Evolutionary conservation across 2,329 filamentous ascomycete species (phyloP).

Genomic region (Pseudogymnoascus sp.): DNA sequence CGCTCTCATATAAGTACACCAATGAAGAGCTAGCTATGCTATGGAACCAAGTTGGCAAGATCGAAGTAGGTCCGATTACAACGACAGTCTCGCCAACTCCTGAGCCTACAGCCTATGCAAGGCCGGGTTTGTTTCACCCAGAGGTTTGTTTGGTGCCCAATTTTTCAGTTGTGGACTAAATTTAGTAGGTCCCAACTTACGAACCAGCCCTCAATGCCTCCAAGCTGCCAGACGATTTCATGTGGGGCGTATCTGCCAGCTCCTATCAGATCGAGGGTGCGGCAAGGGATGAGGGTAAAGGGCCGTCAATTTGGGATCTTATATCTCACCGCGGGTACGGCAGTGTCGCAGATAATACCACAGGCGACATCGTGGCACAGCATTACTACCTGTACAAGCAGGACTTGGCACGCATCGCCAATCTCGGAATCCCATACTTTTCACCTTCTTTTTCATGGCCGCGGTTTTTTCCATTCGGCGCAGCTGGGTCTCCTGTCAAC

Average conservation of each 20-base stretch:
- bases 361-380: conserved; percentile 33
- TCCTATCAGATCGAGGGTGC: conserved; percentile 37
- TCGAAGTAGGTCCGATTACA: conserved; percentile 34
- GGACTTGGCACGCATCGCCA: conserved; percentile 31
- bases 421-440: conserved; percentile 20
- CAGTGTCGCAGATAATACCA: conserved; percentile 33
- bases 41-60: conserved; percentile 37
- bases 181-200: conserved; percentile 17
- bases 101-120: conserved; percentile 32
- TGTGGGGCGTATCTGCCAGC: conserved; percentile 34
- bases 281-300: conserved; percentile 33
- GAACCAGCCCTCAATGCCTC: conserved; percentile 18
- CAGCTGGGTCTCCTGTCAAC: conserved; percentile 12
- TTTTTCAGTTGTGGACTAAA: neutral
- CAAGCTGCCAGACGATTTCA: conserved; percentile 35
- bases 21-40: conserved; percentile 37
- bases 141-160: conserved; percentile 30
- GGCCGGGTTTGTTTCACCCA: conserved; percentile 34
- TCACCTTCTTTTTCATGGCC: conserved; percentile 27
- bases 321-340: conserved; percentile 34
- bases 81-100: conserved; percentile 35
- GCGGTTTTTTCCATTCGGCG: conserved; percentile 12
- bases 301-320: conserved; percentile 36
- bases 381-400: conserved; percentile 37
- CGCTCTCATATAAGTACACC: conserved; percentile 37